Percentiles rank a stretch among this genome's conserved stretches.
phyloP scores from a whole-genome alignment of 129 eudicot species.

The Chrysanthemum seticuspe region DNA sequence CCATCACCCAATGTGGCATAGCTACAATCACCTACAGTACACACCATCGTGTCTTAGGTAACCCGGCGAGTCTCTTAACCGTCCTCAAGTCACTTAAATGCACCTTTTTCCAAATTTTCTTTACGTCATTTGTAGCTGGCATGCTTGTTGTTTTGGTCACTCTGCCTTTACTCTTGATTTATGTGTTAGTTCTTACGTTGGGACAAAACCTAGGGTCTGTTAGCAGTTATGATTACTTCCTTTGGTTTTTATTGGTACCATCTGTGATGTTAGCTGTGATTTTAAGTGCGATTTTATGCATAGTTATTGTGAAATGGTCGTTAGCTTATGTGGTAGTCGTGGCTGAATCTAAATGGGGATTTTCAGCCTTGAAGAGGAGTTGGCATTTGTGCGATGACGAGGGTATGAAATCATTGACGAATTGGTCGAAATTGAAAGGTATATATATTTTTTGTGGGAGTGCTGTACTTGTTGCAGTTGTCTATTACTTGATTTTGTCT shows the following conservation, averaged over 20 bases:
- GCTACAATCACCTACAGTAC: slow-evolving; percentile 53
- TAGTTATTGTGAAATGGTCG: slow-evolving; percentile 39
- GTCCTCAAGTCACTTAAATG: slow-evolving; percentile 38
- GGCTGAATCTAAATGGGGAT: slow-evolving; percentile 58
- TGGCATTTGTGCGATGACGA: slow-evolving; percentile 37
- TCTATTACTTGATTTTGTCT: not conserved
- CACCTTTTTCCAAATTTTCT: slow-evolving; percentile 42
- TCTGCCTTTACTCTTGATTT: not conserved
- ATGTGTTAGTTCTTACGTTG: not conserved
- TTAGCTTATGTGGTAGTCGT: slow-evolving; percentile 43
- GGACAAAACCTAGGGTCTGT: slow-evolving; percentile 25
- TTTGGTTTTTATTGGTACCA: not conserved
- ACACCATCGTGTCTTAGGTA: slow-evolving; percentile 45
- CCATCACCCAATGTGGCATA: slow-evolving; percentile 39
- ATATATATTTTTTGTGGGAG: slow-evolving; percentile 27
- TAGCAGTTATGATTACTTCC: not conserved
- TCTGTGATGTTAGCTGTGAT: not conserved
- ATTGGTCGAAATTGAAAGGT: slow-evolving; percentile 11
- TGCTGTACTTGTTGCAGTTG: slow-evolving; percentile 22
- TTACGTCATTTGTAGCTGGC: not conserved
- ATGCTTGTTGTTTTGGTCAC: slow-evolving; percentile 24
- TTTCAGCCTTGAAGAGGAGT: slow-evolving; percentile 45
- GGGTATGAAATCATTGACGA: not conserved
- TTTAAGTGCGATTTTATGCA: not conserved
- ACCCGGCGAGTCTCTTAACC: slow-evolving; percentile 44